Conservation (phyloP, 2,329 filamentous ascomycete species). For the Colletotrichum sansevieriae region DNA sequence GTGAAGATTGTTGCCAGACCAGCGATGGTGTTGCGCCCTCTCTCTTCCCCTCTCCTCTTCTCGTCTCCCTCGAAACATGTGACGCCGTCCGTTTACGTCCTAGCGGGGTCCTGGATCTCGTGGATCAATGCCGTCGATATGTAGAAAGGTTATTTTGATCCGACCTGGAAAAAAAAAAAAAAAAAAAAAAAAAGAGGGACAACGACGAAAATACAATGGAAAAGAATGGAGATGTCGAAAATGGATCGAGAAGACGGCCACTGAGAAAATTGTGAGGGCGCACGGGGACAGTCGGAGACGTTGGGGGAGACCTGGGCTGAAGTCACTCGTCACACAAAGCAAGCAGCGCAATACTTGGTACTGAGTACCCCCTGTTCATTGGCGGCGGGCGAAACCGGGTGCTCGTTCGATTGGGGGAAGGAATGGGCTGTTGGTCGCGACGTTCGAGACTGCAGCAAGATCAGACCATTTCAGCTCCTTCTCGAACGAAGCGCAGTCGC, state of each 20-base stretch:
- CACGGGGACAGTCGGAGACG: conserved; percentile 32
- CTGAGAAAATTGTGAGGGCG: conserved; percentile 21
- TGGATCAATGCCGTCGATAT: background rate
- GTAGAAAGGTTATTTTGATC: background rate
- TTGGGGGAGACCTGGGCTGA: background rate
- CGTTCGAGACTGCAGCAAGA: conserved; percentile 36
- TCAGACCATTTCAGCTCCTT: conserved; percentile 35
- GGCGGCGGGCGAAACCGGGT: conserved; percentile 16
- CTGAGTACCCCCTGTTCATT: background rate
- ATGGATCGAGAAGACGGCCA: conserved; percentile 35
- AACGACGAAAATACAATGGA: conserved; percentile 1
- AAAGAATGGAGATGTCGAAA: conserved; percentile 24
- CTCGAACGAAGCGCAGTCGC: conserved; percentile 9
- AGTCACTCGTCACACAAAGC: background rate
- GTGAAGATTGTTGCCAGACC: background rate
- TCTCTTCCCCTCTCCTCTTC: no score
- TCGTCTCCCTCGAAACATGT: background rate
- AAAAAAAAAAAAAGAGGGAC: background rate
- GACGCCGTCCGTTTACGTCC: background rate
- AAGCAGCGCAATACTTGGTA: conserved; percentile 2
- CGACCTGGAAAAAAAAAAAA: background rate
- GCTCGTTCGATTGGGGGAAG: conserved; percentile 35
- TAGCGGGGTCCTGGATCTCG: background rate
- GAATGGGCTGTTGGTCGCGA: conserved; percentile 26
- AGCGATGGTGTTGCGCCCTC: background rate